These are phyloP conservation scores for Fusarium sterilihyphosum DNA, from an alignment of 2,329 filamentous ascomycete genomes.

Conservation along the genomic window DNA sequence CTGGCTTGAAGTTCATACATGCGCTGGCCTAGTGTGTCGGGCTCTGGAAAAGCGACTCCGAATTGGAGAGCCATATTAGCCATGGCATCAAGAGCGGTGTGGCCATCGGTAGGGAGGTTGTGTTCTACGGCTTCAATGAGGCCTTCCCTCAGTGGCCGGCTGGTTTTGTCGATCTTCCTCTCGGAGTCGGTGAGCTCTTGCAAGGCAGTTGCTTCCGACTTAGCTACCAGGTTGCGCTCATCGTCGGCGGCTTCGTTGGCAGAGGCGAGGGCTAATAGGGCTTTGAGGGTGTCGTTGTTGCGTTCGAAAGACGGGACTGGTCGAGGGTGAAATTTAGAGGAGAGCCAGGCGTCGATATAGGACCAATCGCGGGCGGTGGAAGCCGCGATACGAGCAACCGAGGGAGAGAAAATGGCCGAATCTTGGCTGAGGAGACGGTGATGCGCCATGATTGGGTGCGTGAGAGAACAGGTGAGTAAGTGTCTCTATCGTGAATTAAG, in stretches of 20 bases:
- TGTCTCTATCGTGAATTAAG: background rate
- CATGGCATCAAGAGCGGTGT: constrained; percentile 66
- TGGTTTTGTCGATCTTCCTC: constrained; percentile 39
- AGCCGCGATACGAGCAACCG: constrained; percentile 77
- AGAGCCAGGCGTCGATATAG: constrained; percentile 85
- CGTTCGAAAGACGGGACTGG: constrained; percentile 81
- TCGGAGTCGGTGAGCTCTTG: constrained; percentile 55
- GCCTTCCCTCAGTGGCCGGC: constrained; percentile 45
- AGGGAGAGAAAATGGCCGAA: constrained; percentile 73
- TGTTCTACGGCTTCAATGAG: constrained; percentile 65
- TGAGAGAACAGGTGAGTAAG: background rate
- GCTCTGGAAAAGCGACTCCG: constrained; percentile 59
- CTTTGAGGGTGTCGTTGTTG: constrained; percentile 83
- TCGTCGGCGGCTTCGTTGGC: constrained; percentile 83
- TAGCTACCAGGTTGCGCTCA: constrained; percentile 66
- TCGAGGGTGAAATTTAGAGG: constrained; percentile 72
- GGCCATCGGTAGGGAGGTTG: constrained; percentile 64
- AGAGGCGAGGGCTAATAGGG: constrained; percentile 76
- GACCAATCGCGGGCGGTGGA: constrained; percentile 91
- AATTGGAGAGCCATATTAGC: constrained; percentile 62
- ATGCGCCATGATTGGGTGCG: constrained; percentile 32
- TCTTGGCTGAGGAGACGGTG: constrained; percentile 41
- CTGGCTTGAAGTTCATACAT: constrained; percentile 67
- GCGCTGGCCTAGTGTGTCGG: constrained; percentile 59
- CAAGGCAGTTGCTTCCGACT: constrained; percentile 69